phyloP scores from a whole-genome alignment of 108 stramenopile species.

The Conticribra guillardii region DNA sequence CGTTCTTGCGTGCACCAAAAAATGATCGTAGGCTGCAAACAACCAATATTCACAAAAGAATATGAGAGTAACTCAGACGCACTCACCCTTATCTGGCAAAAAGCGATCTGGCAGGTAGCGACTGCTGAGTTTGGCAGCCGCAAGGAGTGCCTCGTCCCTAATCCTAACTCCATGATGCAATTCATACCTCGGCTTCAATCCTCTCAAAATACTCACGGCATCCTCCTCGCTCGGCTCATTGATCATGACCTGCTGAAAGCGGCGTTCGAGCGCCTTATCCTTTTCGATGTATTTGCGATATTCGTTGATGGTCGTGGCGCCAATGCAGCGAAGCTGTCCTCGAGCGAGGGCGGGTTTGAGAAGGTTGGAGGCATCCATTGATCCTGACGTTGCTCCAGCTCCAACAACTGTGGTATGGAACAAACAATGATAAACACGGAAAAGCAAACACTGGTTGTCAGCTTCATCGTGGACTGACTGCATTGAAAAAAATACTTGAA shows the following conservation, averaged over 20 bases:
- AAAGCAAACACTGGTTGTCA: no score
- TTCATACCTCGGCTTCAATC: constrained; percentile 96
- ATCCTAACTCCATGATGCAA: constrained; percentile 97
- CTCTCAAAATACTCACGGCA: constrained; percentile 97
- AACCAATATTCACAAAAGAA: not conserved
- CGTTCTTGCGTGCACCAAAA: no score
- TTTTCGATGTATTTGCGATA: constrained; percentile 98
- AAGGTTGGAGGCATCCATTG: constrained; percentile 98
- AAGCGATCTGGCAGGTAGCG: constrained; percentile 98
- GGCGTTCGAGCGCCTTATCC: constrained; percentile 97
- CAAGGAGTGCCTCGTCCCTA: constrained; percentile 95
- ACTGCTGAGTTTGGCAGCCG: constrained; percentile 95
- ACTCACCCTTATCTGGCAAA: constrained; percentile 61
- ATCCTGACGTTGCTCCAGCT: constrained; percentile 90
- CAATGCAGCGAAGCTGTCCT: constrained; percentile 97
- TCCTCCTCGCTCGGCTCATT: constrained; percentile 96
- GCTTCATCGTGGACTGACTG: no score
- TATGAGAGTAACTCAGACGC: not conserved
- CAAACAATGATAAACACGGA: no score
- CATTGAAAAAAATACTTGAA: no score
- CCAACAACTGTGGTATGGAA: constrained; percentile 98
- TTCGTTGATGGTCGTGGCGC: constrained; percentile 99
- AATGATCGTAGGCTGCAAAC: no score
- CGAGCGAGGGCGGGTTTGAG: constrained; percentile 98
- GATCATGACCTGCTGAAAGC: constrained; percentile 98